Percentiles rank a stretch among this genome's conserved stretches.
phyloP scores from a whole-genome alignment of 2,329 filamentous ascomycete species.

The Chrysosporium keratinophilum region DNA sequence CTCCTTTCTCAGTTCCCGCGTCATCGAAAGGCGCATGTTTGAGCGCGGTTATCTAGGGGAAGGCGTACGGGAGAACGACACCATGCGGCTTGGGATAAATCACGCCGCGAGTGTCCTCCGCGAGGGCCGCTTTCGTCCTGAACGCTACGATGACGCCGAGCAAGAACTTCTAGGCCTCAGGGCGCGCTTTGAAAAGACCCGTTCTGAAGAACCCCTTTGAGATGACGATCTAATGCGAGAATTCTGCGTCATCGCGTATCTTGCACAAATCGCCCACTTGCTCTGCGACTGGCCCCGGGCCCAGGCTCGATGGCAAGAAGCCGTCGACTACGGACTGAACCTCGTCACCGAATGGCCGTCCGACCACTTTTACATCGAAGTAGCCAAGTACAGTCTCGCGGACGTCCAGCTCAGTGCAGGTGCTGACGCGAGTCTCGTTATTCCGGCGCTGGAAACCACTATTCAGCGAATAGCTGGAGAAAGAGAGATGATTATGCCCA shows the following conservation, averaged over 20 bases:
- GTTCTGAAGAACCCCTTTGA: not conserved
- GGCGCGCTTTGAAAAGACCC: constrained; percentile 3
- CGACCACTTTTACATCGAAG: constrained; percentile 5
- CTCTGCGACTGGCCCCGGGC: not conserved
- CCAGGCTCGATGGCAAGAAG: constrained; percentile 4
- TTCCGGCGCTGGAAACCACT: not conserved
- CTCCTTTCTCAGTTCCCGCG: not conserved
- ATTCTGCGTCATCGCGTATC: constrained; percentile 6
- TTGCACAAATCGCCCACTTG: constrained; percentile 7
- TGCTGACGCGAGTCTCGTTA: not conserved
- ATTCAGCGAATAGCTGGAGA: not conserved
- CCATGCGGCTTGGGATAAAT: constrained; percentile 8
- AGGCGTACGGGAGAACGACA: constrained; percentile 2
- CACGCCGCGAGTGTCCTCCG: constrained; percentile 5
- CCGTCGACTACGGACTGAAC: constrained; percentile 1
- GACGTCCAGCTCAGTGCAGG: constrained; percentile 4
- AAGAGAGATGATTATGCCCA: not conserved
- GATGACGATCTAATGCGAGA: constrained; percentile 7
- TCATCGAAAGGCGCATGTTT: constrained; percentile 5
- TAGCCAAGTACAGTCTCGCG: constrained; percentile 7
- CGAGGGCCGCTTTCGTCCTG: not conserved
- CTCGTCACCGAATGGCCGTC: not conserved
- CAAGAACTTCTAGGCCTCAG: not conserved
- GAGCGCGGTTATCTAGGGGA: not conserved
- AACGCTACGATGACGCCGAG: constrained; percentile 2